These are phyloP conservation scores for Plasmodium vinckei DNA, from an alignment of 169 alveolate genomes.

Conservation along the genomic window DNA sequence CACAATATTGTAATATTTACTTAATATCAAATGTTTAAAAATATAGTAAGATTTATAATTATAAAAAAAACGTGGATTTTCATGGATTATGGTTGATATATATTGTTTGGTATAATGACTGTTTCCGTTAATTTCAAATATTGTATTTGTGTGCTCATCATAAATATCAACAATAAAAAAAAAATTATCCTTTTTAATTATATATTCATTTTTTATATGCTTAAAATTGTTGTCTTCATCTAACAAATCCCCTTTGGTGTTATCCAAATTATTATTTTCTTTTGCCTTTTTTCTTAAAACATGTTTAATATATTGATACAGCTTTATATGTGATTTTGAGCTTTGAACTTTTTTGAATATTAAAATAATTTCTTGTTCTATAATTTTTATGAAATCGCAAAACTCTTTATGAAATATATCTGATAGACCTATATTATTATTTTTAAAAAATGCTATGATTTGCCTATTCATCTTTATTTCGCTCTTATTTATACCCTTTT, in stretches of 20 bases:
- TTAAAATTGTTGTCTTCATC: neutral
- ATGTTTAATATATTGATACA: constrained; percentile 62
- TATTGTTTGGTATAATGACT: constrained; percentile 74
- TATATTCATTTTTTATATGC: constrained; percentile 50
- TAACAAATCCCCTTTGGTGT: too few relatives aligned
- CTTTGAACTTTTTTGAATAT: constrained; percentile 32
- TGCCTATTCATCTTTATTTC: constrained; percentile 43
- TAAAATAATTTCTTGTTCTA: constrained; percentile 38
- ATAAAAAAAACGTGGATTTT: constrained; percentile 27
- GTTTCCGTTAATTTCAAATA: constrained; percentile 62
- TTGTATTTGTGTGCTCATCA: constrained; percentile 66
- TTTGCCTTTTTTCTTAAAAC: constrained; percentile 26
- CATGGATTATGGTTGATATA: constrained; percentile 5
- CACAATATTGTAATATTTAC: constrained; percentile 43
- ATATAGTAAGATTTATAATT: constrained; percentile 68
- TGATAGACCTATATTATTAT: neutral
- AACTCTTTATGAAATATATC: constrained; percentile 14
- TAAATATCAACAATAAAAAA: constrained; percentile 68
- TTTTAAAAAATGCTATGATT: constrained; percentile 17
- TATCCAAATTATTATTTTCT: neutral
- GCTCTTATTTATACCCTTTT: constrained; percentile 17
- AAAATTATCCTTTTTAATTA: constrained; percentile 40
- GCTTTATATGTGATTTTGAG: constrained; percentile 64
- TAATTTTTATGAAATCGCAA: constrained; percentile 10
- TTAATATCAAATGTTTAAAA: constrained; percentile 64